Conservation (phyloP, 169 alveolate genomes). For the Hammondia hammondi region DNA sequence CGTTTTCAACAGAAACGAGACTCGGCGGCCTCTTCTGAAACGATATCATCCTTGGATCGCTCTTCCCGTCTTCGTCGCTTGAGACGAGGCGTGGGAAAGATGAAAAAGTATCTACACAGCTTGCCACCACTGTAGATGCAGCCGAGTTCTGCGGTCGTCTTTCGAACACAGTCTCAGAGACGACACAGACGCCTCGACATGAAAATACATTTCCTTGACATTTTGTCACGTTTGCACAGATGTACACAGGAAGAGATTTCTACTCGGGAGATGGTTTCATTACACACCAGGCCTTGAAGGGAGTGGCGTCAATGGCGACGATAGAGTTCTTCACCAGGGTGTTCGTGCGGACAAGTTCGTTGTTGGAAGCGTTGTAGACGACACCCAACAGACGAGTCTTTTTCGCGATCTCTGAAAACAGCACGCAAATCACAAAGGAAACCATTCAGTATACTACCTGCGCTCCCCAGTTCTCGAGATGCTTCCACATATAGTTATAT, state of each 20-base stretch:
- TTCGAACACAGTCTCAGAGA: too few relatives aligned
- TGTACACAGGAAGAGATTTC: not conserved
- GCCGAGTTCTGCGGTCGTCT: too few relatives aligned
- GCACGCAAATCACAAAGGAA: not conserved
- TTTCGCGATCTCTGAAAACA: constrained; percentile 79
- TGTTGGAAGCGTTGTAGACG: constrained; percentile 98
- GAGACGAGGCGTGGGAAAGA: too few relatives aligned
- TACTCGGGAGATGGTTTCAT: not conserved
- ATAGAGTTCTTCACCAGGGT: constrained; percentile 97
- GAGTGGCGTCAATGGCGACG: constrained; percentile 98
- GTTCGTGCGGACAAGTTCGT: constrained; percentile 99
- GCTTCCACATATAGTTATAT: not conserved
- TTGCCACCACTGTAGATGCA: not conserved
- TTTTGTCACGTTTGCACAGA: too few relatives aligned
- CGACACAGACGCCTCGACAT: too few relatives aligned
- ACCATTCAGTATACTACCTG: not conserved
- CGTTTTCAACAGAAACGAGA: constrained; percentile 27
- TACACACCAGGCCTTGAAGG: constrained; percentile 95
- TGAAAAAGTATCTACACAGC: not conserved
- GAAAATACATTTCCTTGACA: too few relatives aligned
- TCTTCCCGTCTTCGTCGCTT: not conserved
- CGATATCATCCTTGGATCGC: constrained; percentile 11
- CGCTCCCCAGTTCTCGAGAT: too few relatives aligned
- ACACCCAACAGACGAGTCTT: constrained; percentile 97
- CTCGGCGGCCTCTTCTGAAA: not conserved